Conservation (phyloP, 345 rosid genomes). For the Corchorus olitorius region DNA sequence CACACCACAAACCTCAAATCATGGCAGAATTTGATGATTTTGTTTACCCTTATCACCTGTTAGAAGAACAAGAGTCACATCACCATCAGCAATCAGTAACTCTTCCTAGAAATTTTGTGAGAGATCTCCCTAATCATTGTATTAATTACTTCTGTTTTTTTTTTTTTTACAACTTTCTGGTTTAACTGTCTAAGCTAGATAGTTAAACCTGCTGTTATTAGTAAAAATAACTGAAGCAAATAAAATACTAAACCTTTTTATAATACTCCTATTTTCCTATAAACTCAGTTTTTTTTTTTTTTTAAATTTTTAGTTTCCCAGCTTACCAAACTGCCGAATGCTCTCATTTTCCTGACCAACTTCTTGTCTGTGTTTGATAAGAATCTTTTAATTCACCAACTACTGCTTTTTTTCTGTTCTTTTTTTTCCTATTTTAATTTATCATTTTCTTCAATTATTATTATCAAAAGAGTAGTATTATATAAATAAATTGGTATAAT, state of each 20-base stretch:
- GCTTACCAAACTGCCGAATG: constrained; percentile 17
- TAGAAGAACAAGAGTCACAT: constrained; percentile 29
- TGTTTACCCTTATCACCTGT: constrained; percentile 29
- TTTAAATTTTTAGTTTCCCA: not conserved
- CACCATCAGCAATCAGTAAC: constrained; percentile 23
- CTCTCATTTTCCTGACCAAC: constrained; percentile 28
- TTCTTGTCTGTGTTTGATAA: constrained; percentile 6
- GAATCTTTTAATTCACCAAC: constrained; percentile 16
- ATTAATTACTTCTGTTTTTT: not conserved
- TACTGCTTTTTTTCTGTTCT: not conserved
- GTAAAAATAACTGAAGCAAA: not conserved
- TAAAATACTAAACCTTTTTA: not conserved
- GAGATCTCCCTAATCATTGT: constrained; percentile 25
- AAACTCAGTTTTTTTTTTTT: not conserved
- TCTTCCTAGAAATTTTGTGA: constrained; percentile 29
- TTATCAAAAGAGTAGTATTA: not conserved
- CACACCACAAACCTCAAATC: not conserved
- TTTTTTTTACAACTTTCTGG: too few species aligned
- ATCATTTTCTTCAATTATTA: not conserved
- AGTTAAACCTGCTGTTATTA: not conserved
- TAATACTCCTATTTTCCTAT: too few species aligned
- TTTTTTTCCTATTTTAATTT: not conserved
- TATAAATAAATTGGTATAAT: not conserved
- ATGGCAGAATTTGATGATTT: constrained; percentile 35
- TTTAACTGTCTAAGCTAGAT: not conserved